phyloP scores from a whole-genome alignment of 2,329 filamentous ascomycete genomes.

The Alternaria gaisen region DNA sequence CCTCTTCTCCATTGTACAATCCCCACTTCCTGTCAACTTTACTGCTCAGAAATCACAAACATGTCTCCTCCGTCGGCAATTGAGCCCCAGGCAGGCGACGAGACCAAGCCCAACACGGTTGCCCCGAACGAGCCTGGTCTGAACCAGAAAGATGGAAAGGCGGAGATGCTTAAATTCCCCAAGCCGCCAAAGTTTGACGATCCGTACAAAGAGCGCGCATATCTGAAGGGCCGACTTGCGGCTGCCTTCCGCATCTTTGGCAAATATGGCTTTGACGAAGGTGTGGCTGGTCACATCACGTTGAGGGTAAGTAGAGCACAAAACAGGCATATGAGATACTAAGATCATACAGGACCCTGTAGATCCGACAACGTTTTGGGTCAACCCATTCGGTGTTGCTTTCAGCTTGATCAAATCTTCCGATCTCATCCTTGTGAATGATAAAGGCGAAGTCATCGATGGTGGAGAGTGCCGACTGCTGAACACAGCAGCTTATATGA shows the following conservation, averaged over 20 bases:
- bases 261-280: slow-evolving; percentile 52
- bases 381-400: slow-evolving; percentile 71
- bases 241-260: slow-evolving; percentile 53
- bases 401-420: slow-evolving; percentile 70
- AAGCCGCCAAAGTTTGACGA: slow-evolving; percentile 50
- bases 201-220: slow-evolving; percentile 48
- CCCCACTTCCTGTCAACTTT: neutral
- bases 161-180: slow-evolving; percentile 37
- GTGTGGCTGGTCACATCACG: slow-evolving; percentile 70
- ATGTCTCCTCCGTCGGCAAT: slow-evolving; percentile 47
- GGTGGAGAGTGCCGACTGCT: slow-evolving; percentile 59
- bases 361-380: slow-evolving; percentile 69
- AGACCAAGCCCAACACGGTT: slow-evolving; percentile 37
- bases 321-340: neutral
- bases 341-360: slow-evolving; percentile 59
- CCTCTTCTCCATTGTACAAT: neutral
- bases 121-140: slow-evolving; percentile 47
- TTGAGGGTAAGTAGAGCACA: slow-evolving; percentile 54
- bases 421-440: slow-evolving; percentile 73
- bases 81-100: slow-evolving; percentile 35
- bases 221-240: slow-evolving; percentile 50
- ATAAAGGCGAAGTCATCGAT: slow-evolving; percentile 68
- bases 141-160: slow-evolving; percentile 35
- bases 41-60: neutral
- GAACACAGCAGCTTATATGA: slow-evolving; percentile 64